Conservation (phyloP, 2,329 filamentous ascomycete genomes). For the Scedosporium minutisporum region DNA sequence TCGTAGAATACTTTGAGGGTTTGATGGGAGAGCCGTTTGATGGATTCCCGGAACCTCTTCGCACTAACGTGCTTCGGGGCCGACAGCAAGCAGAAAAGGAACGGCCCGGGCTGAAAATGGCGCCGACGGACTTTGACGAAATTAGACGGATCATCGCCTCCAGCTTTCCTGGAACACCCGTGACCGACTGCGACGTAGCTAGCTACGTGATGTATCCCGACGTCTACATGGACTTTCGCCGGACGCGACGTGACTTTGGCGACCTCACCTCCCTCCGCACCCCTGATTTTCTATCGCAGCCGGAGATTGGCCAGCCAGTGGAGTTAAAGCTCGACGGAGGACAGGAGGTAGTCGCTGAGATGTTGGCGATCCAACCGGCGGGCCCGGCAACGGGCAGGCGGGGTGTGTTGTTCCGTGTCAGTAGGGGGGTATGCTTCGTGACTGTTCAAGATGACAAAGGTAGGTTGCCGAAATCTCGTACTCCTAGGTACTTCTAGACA, state of each 20-base stretch:
- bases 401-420: constrained; percentile 99
- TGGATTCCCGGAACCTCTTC: constrained; percentile 93
- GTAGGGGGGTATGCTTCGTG: constrained; percentile 92
- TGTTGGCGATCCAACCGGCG: constrained; percentile 85
- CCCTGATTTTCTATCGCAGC: constrained; percentile 87
- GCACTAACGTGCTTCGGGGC: constrained; percentile 74
- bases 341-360: constrained; percentile 94
- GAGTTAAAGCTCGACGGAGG: constrained; percentile 97
- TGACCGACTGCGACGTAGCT: constrained; percentile 83
- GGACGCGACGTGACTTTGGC: constrained; percentile 80
- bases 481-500: too few relatives aligned
- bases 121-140: constrained; percentile 77
- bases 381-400: constrained; percentile 95
- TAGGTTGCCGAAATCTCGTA: constrained; percentile 73
- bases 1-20: constrained; percentile 95
- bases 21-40: constrained; percentile 98
- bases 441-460: constrained; percentile 86
- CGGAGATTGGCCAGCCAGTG: constrained; percentile 96
- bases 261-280: constrained; percentile 92
- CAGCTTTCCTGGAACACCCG: constrained; percentile 81
- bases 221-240: constrained; percentile 96
- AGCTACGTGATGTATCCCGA: constrained; percentile 98
- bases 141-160: constrained; percentile 47
- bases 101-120: constrained; percentile 84
- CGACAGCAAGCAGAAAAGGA: constrained; percentile 86